A percentile compares a stretch with the other conserved stretches of the same genome.
phyloP scores from a whole-genome alignment of 176 grass and related monocot genomes.

The Oryza coarctata region DNA sequence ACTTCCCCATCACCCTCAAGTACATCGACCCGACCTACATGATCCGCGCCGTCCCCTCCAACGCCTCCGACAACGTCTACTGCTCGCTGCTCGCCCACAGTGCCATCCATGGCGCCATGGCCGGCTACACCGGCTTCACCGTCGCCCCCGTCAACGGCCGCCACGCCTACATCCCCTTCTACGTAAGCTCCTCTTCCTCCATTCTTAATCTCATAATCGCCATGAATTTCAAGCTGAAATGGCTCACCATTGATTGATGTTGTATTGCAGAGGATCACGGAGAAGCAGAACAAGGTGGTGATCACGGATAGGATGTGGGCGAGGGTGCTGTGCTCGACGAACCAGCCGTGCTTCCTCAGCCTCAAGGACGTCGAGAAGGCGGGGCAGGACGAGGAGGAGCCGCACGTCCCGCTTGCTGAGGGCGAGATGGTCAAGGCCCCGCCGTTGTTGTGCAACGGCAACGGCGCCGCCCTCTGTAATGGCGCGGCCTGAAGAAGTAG shows the following conservation, averaged over 20 bases:
- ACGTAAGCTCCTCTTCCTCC: conserved; percentile 40
- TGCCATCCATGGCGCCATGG: conserved; percentile 89
- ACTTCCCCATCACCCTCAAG: conserved; percentile 63
- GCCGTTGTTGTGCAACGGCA: conserved; percentile 19
- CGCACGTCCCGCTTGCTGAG: conserved; percentile 33
- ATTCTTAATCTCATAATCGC: no score
- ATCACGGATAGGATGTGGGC: conserved; percentile 94
- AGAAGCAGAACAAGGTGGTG: conserved; percentile 85
- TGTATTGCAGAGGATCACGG: conserved; percentile 67
- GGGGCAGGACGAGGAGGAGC: conserved; percentile 35
- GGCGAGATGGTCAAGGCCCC: conserved; percentile 37
- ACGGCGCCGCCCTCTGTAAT: conserved; percentile 33
- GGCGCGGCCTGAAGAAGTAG: conserved; percentile 10
- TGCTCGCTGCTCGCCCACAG: conserved; percentile 87
- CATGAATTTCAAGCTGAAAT: not conserved
- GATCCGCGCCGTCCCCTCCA: conserved; percentile 83
- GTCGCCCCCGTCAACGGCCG: conserved; percentile 79
- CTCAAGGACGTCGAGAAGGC: conserved; percentile 55
- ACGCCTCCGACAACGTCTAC: conserved; percentile 85
- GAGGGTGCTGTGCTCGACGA: conserved; percentile 78
- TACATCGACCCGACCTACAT: conserved; percentile 97
- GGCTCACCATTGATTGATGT: not conserved
- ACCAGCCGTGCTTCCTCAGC: conserved; percentile 86
- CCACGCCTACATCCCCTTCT: conserved; percentile 79
- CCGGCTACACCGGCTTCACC: conserved; percentile 81